These are phyloP conservation scores for Baorangia bicolor DNA, from an alignment of 768 basidiomycete genomes.

Conservation along the genomic window DNA sequence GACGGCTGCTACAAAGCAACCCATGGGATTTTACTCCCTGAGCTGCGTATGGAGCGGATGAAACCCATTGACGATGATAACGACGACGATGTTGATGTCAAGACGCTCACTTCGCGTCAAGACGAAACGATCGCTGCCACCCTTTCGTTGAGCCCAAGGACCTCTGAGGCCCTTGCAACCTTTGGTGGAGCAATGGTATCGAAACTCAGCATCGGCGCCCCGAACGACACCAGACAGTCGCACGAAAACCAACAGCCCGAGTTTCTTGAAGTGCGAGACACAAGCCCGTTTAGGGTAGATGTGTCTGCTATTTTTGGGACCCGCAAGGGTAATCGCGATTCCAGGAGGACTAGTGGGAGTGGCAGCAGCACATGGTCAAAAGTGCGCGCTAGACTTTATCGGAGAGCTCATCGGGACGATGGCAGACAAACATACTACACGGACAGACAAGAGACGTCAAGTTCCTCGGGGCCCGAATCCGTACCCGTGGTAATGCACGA, in stretches of 20 bases:
- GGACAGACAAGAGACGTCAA: conserved; percentile 22
- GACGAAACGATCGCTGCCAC: conserved; percentile 41
- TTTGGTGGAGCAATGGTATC: conserved; percentile 2
- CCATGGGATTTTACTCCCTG: conserved; percentile 23
- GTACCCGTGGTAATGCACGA: conserved; percentile 33
- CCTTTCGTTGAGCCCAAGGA: conserved; percentile 47
- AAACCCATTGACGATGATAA: conserved; percentile 19
- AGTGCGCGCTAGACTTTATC: conserved; percentile 31
- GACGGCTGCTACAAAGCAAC: not conserved
- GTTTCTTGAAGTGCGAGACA: conserved; percentile 38
- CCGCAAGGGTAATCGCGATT: conserved; percentile 18
- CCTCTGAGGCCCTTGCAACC: conserved; percentile 29
- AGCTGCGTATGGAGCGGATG: conserved; percentile 8
- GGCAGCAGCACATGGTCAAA: conserved; percentile 31
- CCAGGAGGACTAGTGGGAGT: conserved; percentile 23
- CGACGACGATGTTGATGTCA: conserved; percentile 30
- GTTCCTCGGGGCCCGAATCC: conserved; percentile 29
- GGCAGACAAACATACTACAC: conserved; percentile 18
- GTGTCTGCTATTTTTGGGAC: conserved; percentile 32
- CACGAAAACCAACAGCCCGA: conserved; percentile 7
- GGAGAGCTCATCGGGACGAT: conserved; percentile 31
- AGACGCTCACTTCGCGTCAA: conserved; percentile 32
- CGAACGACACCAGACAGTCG: conserved; percentile 3
- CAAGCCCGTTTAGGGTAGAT: conserved; percentile 50
- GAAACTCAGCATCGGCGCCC: conserved; percentile 2